Conservation (phyloP, 1,284 basidiomycete species). For the Cryptococcus sp. region DNA sequence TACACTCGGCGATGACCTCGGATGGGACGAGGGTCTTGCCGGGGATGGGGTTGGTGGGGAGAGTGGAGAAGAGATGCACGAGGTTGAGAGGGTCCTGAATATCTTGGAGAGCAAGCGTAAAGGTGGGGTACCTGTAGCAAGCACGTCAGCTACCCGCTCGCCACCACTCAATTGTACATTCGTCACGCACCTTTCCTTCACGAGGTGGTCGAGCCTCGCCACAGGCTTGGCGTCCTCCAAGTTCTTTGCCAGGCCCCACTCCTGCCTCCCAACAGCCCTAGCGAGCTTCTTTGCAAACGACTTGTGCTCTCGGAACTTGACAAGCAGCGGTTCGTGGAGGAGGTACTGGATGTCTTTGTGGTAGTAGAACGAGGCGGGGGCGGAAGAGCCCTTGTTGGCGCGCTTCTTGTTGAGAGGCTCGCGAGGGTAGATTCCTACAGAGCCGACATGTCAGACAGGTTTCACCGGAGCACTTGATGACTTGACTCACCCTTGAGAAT, state of each 20-base stretch:
- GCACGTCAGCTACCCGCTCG: not conserved
- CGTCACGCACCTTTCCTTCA: constrained; percentile 79
- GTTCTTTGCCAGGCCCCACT: constrained; percentile 94
- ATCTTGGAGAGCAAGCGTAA: constrained; percentile 91
- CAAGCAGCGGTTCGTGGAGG: constrained; percentile 94
- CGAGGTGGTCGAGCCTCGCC: constrained; percentile 89
- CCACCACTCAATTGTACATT: no score
- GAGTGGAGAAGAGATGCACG: constrained; percentile 84
- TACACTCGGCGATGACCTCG: constrained; percentile 84
- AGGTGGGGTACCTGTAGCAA: constrained; percentile 86
- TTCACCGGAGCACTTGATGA: not conserved
- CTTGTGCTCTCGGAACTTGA: constrained; percentile 94
- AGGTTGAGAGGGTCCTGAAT: constrained; percentile 97
- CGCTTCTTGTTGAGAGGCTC: constrained; percentile 89
- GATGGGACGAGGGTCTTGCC: constrained; percentile 65
- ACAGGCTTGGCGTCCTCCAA: constrained; percentile 88
- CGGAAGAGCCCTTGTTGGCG: constrained; percentile 96
- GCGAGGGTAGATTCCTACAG: constrained; percentile 88
- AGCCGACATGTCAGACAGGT: not conserved
- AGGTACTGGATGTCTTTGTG: constrained; percentile 97
- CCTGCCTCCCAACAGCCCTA: constrained; percentile 84
- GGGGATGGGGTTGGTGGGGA: constrained; percentile 70
- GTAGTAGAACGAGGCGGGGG: constrained; percentile 97
- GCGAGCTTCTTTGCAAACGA: constrained; percentile 97
- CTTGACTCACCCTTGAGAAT: constrained; percentile 82